These are phyloP conservation scores for Ophiostoma angusticollis DNA, from an alignment of 2,329 filamentous ascomycete genomes.

Conservation along the genomic window DNA sequence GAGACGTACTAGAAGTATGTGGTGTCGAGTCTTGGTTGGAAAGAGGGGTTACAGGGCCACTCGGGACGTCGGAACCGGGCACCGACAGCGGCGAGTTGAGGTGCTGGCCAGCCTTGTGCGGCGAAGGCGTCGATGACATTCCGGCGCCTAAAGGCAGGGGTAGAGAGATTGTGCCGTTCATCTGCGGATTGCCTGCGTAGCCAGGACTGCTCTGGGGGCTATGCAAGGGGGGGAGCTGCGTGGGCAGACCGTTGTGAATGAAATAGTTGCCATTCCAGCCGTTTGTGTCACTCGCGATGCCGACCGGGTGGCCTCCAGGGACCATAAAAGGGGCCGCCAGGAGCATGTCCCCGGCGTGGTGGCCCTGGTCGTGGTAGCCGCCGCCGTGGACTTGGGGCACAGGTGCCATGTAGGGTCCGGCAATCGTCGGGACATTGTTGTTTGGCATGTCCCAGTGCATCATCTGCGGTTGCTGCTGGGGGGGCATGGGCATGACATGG, in stretches of 20 bases:
- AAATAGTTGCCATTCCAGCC: not conserved
- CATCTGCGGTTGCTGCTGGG: not conserved
- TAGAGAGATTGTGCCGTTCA: slow-evolving; percentile 9
- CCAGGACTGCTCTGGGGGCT: slow-evolving; percentile 10
- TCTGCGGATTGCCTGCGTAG: not conserved
- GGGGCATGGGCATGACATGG: too few species aligned
- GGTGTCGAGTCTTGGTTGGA: slow-evolving; percentile 18
- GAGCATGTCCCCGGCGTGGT: slow-evolving; percentile 1
- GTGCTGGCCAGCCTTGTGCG: slow-evolving; percentile 22
- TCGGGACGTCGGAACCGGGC: slow-evolving; percentile 14
- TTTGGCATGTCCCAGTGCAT: slow-evolving; percentile 3
- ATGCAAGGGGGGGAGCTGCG: not conserved
- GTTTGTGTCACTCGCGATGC: not conserved
- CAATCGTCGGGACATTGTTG: slow-evolving; percentile 2
- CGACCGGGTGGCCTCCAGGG: too few species aligned
- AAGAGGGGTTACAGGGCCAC: slow-evolving; percentile 26
- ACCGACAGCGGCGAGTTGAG: slow-evolving; percentile 32
- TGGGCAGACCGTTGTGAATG: slow-evolving; percentile 2
- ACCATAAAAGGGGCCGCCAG: not conserved
- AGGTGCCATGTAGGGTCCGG: slow-evolving; percentile 4
- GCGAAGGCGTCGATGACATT: slow-evolving; percentile 16
- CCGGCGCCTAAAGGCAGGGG: slow-evolving; percentile 21
- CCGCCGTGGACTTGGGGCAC: not conserved
- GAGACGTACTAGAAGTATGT: too few species aligned
- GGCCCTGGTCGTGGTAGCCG: slow-evolving; percentile 1